A percentile compares a stretch with the other conserved stretches of the same genome.
These are phyloP conservation scores for Insectozyma bohioensis DNA, from an alignment of 1,139 yeast genomes.

Conservation along the genomic window DNA sequence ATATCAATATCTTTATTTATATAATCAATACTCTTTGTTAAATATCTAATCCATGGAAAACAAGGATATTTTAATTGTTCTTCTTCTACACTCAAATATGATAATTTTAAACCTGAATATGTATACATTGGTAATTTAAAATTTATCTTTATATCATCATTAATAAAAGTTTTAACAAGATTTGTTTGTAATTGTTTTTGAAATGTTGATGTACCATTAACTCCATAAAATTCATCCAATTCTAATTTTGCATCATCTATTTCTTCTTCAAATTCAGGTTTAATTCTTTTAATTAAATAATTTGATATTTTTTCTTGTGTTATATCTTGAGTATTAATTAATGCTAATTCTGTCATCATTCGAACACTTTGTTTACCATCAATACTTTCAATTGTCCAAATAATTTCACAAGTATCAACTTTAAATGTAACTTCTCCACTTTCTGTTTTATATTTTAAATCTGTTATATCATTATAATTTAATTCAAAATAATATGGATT, in stretches of 20 bases:
- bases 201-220: conserved; percentile 34
- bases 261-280: conserved; percentile 11
- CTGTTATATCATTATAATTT: conserved; percentile 32
- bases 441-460: conserved; percentile 42
- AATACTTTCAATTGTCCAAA: conserved; percentile 61
- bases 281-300: conserved; percentile 1
- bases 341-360: conserved; percentile 45
- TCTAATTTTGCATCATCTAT: conserved; percentile 25
- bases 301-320: conserved; percentile 12
- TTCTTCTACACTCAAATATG: conserved; percentile 42
- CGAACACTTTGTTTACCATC: conserved; percentile 47
- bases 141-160: conserved; percentile 29
- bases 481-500: conserved; percentile 35
- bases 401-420: conserved; percentile 48
- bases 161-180: conserved; percentile 13
- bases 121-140: conserved; percentile 45
- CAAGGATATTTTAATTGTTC: conserved; percentile 43
- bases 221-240: conserved; percentile 44
- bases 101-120: conserved; percentile 42
- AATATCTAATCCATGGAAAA: conserved; percentile 49
- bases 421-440: conserved; percentile 42
- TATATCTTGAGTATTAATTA: conserved; percentile 15
- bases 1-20: not conserved
- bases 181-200: conserved; percentile 16
- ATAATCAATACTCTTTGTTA: conserved; percentile 26